Base-by-base conservation (phyloP, 768 basidiomycete species). In the Lactarius deliciosus region DNA sequence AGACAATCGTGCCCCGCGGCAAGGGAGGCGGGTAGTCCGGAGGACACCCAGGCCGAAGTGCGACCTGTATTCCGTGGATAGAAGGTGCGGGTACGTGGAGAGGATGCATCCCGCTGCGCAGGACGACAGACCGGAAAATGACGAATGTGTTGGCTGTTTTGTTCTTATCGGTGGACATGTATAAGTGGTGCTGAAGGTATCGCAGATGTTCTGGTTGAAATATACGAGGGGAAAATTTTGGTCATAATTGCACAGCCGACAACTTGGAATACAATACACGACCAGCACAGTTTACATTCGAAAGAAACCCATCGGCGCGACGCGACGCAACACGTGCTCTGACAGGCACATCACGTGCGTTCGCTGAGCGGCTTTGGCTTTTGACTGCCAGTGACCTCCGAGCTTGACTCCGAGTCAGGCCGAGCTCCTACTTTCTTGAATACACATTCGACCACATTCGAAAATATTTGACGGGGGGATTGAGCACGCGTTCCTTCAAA, bases 181-280 rank as follows among this genome's bases (percentile, higher is more conserved):
- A 1, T 20, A 36, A 18, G 20, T 57, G 9, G 16, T 5, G 3
- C 53, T 54, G 56, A n/a, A 22, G 34, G 10, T 57, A 36, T 57
- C 9, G 30, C 56, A 34, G 34, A 36, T 36, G 18, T 13, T n/a
- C 18, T 18, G 28, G 25, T 54, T 11, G 53, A 22, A 34, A 55
- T 55, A 40, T 43, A 8, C 1, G 43, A 43, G 18, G 41, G 18
- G 43, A 43, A 43, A 43, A 41, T 1, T 1, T 41, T 38, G 36
- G 2, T 18, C 41, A 57, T 18, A 32, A 36, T 15, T 34, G 9
- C n/a, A 20, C 56, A 5, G 16, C 20, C 32, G 56, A 57, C 7
- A 11, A 32, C 25, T 54, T 57, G 56, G 56, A 28, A 36, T 57
- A n/a, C 20, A 36, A n/a, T 36, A 57, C 56, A 56, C 55, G 32